Conservation (phyloP, 805 yeast genomes). For the Sungouiozyma ichnusensis region DNA sequence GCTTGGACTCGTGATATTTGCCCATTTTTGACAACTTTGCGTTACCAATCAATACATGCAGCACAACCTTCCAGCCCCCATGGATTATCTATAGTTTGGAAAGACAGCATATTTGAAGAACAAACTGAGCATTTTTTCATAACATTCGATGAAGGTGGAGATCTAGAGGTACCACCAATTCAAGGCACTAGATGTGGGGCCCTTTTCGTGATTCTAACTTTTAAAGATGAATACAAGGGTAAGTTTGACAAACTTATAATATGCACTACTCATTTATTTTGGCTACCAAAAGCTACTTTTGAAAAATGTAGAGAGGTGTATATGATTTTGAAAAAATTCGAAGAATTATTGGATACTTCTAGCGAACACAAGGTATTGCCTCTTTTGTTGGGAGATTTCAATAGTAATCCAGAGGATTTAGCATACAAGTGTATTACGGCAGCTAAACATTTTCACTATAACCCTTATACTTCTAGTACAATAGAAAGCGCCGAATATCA, state of each 20-base stretch:
- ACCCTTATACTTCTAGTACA: too few relatives aligned
- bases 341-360: conserved; percentile 39
- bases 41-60: conserved; percentile 43
- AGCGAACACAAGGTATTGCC: conserved; percentile 24
- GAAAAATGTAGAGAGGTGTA: conserved; percentile 80
- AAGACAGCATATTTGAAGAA: conserved; percentile 31
- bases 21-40: conserved; percentile 38
- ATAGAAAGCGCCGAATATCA: neutral
- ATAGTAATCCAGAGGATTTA: conserved; percentile 74
- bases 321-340: conserved; percentile 43
- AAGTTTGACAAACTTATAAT: conserved; percentile 44
- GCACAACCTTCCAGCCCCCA: conserved; percentile 47
- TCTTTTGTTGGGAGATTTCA: conserved; percentile 80
- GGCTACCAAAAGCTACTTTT: conserved; percentile 92
- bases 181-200: conserved; percentile 65
- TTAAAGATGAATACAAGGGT: conserved; percentile 30
- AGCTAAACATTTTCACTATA: neutral
- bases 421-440: conserved; percentile 66
- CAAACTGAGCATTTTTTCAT: conserved; percentile 16
- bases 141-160: conserved; percentile 24
- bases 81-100: conserved; percentile 67
- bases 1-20: conserved; percentile 61
- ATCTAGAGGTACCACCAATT: conserved; percentile 31
- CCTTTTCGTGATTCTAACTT: conserved; percentile 43
- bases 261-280: conserved; percentile 84